Base-by-base conservation (phyloP, 140 eudicot species). In the Bidens hawaiensis region DNA sequence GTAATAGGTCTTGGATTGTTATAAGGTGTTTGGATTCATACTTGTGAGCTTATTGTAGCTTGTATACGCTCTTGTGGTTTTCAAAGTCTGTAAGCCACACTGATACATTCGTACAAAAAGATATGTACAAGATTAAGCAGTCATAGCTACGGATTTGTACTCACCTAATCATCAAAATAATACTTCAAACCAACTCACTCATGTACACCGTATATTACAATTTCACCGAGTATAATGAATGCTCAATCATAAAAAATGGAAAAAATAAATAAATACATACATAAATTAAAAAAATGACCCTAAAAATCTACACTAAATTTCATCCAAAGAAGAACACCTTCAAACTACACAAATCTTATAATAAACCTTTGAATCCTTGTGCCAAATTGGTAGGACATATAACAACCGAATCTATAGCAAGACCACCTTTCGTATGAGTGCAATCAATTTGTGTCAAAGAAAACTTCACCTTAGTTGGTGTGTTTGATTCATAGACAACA, bases 401-500 rank as follows among this genome's bases (percentile, higher is more conserved):
- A 51, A 82, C 43, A 65, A 91, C 94, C 11, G 91, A 84, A 26
- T 87, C 93, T 63, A 91, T 72, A 11, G 82, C 78, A 6, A 91
- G 81, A 15, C 98, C 93, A 64, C 96, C 96, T 75, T 91, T 91
- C 10, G 83, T 76, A 60, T 87, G 98, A n/a, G 98, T 91, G 72
- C 95, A 91, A 62, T 91, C 96, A 22, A 93, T 93, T 78, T 88
- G 96, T 3, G 83, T 85, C 79, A 82, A 26, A 0, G 94, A 88
- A 53, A 82, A 93, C 62, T 75, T 83, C 72, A 93, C 60, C 67
- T 77, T 88, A 0, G 79, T 88, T 18, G 62, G 63, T 3, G 60
- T 61, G 56, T 70, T 57, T 0, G 83, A 62, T 15, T 83, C 81
- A 24, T 68, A 60, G 7, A 93, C 93, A 5, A 71, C 76, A 51